phyloP scores from a whole-genome alignment of 2,329 filamentous ascomycete genomes.

The Trichophyton benhamiae region DNA sequence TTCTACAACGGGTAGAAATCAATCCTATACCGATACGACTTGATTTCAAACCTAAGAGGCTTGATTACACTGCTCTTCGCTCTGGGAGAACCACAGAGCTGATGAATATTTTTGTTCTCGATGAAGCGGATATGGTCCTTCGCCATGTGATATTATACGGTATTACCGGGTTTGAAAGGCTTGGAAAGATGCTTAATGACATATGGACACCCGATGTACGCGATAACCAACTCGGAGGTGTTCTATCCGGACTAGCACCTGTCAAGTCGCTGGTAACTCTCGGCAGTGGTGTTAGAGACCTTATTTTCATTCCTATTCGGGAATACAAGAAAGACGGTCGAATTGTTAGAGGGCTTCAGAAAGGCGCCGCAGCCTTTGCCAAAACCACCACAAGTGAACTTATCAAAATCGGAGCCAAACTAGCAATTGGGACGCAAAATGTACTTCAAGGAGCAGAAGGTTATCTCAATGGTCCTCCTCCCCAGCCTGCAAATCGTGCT shows the following conservation, averaged over 20 bases:
- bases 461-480: constrained; percentile 42
- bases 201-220: constrained; percentile 95
- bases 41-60: constrained; percentile 97
- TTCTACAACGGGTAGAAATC: constrained; percentile 80
- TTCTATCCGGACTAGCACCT: constrained; percentile 77
- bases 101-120: constrained; percentile 95
- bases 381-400: constrained; percentile 88
- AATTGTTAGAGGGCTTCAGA: constrained; percentile 79
- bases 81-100: constrained; percentile 94
- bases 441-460: constrained; percentile 79
- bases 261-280: constrained; percentile 88
- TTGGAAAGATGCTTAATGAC: constrained; percentile 83
- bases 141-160: constrained; percentile 88
- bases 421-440: constrained; percentile 91
- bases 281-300: constrained; percentile 70
- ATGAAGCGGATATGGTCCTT: constrained; percentile 74
- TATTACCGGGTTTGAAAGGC: constrained; percentile 74
- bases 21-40: constrained; percentile 71
- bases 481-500: constrained; percentile 12
- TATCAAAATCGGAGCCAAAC: constrained; percentile 85
- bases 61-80: constrained; percentile 83
- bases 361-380: constrained; percentile 79
- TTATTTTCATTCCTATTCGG: constrained; percentile 77
- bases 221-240: constrained; percentile 72
- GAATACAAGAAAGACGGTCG: constrained; percentile 93